Percentiles rank a stretch among this genome's conserved stretches.
These are phyloP conservation scores for Steccherinum ochraceum DNA, from an alignment of 768 basidiomycete species.

Conservation along the genomic window DNA sequence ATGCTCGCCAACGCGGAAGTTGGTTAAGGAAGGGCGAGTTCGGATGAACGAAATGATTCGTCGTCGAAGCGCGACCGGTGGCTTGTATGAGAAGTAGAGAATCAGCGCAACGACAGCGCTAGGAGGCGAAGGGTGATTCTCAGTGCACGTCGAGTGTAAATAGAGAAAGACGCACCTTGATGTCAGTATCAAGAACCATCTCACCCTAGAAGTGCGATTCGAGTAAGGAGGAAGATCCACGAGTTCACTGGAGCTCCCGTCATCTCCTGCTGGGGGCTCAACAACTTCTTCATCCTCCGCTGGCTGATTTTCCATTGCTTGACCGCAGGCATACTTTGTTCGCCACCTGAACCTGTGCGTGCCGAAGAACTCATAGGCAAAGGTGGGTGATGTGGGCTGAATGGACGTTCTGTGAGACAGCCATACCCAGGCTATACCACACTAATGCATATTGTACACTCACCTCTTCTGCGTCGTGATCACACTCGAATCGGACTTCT, in stretches of 20 bases:
- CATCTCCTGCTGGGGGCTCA: slow-evolving; percentile 3
- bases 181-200: slow-evolving; percentile 8
- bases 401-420: slow-evolving; percentile 8
- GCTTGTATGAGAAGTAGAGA: slow-evolving; percentile 18
- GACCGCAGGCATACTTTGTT: slow-evolving; percentile 22
- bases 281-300: slow-evolving; percentile 3
- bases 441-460: too few relatives aligned
- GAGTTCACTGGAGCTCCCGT: slow-evolving; percentile 12
- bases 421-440: too few relatives aligned
- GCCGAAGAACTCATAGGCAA: slow-evolving; percentile 18
- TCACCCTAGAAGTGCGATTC: slow-evolving; percentile 10
- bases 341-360: slow-evolving; percentile 22
- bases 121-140: not conserved
- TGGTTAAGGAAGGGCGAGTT: slow-evolving; percentile 17
- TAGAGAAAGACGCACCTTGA: slow-evolving; percentile 9
- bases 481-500: slow-evolving; percentile 22
- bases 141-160: not conserved
- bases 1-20: slow-evolving; percentile 33
- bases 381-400: slow-evolving; percentile 8
- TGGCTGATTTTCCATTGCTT: not conserved
- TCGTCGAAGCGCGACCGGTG: slow-evolving; percentile 18
- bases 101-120: slow-evolving; percentile 11
- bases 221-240: slow-evolving; percentile 6
- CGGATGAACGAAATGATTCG: slow-evolving; percentile 13
- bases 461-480: slow-evolving; percentile 21